phyloP scores from a whole-genome alignment of 768 basidiomycete genomes.

The Boletus sp. region DNA sequence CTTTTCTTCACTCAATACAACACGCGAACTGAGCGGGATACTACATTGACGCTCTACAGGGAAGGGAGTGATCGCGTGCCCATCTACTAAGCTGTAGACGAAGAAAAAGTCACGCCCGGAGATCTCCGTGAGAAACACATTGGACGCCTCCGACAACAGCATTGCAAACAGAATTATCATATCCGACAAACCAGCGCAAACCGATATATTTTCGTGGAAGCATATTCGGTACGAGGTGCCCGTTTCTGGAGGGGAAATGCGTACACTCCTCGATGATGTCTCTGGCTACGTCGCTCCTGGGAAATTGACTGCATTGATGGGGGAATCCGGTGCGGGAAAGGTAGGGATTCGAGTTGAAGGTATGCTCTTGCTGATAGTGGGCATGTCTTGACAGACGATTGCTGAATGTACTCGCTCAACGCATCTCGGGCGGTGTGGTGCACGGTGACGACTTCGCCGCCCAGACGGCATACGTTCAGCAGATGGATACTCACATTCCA shows the following conservation, averaged over 20 bases:
- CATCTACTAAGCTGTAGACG: constrained; percentile 8
- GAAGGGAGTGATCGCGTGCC: background rate
- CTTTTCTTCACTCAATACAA: constrained; percentile 39
- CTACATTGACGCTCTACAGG: constrained; percentile 29
- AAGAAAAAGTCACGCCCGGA: constrained; percentile 9
- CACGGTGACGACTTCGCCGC: constrained; percentile 60
- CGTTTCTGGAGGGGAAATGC: constrained; percentile 32
- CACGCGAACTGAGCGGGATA: constrained; percentile 27
- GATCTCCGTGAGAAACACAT: background rate
- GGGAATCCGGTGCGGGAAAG: constrained; percentile 36
- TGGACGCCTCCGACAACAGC: background rate
- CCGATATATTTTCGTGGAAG: constrained; percentile 79
- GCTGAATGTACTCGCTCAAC: constrained; percentile 55
- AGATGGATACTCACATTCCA: constrained; percentile 77
- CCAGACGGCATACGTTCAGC: constrained; percentile 59
- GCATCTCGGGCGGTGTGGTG: constrained; percentile 47
- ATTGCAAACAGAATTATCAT: background rate
- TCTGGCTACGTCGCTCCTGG: constrained; percentile 52
- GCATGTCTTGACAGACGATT: constrained; percentile 44
- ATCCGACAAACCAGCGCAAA: constrained; percentile 24
- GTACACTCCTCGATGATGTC: constrained; percentile 45
- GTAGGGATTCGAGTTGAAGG: background rate
- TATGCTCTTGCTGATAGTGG: background rate
- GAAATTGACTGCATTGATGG: constrained; percentile 52
- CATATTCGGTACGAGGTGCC: constrained; percentile 65